Base-by-base conservation (phyloP, 768 basidiomycete genomes). In the Coprinopsis sp. region DNA sequence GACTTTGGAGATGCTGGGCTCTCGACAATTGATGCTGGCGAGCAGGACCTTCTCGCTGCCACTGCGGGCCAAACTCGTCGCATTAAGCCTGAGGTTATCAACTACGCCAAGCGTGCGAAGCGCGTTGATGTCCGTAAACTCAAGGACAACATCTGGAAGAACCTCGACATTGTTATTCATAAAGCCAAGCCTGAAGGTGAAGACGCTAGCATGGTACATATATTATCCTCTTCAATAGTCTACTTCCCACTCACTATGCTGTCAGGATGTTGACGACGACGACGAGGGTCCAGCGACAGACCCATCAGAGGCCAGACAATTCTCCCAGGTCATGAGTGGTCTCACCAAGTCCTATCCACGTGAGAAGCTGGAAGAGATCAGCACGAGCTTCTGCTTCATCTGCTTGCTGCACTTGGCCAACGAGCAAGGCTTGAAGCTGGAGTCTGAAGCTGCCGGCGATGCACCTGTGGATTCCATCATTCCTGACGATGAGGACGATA, bases 321-420 rank as follows among this genome's bases (percentile, higher is more conserved):
- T 92, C 63, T 79, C 79, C 46, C 77, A 81, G 46, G 93, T 98
- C 52, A 89, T 98, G 54, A 76, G 82, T 2, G 82, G 82, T 14
- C 75, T 99, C 27, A 82, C 88, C 54, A 74, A 69, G 42, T 80
- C 86, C 5, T 98, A 98, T 64, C 92, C 95, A 0, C 69, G 70
- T 49, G 94, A 97, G 33, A 97, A 95, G 71, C 88, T 98, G 86
- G 87, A 87, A 31, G 96, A 99, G 53, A 96, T 98, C 61, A 96
- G 93, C 63, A 98, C 96, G 13, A 95, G 91, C 53, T 98, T 95
- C 81, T 98, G 95, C 64, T 99, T 98, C 72, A 99, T 98, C 63
- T 98, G 96, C 59, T 71, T 98, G 21, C 70, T 99, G 14, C 96
- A 98, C 69, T 68, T 98, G 34, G 95, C 95, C 14, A 98, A 99